These are phyloP conservation scores for Skeletonema grethae DNA, from an alignment of 108 stramenopile genomes.

Conservation along the genomic window DNA sequence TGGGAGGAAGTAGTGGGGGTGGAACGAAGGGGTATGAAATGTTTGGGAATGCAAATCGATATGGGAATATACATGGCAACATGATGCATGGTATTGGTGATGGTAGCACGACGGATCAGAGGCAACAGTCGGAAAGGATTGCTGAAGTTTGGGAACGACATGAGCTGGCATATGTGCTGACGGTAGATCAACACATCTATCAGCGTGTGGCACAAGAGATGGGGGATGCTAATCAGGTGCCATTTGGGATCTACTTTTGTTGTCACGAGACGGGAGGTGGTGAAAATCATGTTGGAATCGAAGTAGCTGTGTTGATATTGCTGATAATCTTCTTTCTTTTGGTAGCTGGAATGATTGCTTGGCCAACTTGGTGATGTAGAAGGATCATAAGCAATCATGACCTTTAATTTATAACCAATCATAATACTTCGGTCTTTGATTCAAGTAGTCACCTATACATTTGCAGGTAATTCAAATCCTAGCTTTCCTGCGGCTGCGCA, in stretches of 20 bases:
- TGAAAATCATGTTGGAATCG: conserved; percentile 65
- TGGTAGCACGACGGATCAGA: neutral
- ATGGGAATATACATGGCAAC: conserved; percentile 13
- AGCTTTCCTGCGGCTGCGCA: conserved; percentile 65
- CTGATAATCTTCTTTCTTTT: conserved; percentile 28
- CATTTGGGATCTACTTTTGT: conserved; percentile 73
- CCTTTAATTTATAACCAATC: too few species aligned
- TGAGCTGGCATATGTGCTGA: conserved; percentile 58
- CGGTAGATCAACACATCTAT: conserved; percentile 57
- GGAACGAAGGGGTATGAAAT: neutral
- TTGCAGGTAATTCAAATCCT: conserved; percentile 65
- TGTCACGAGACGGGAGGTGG: conserved; percentile 63
- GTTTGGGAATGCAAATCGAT: conserved; percentile 19
- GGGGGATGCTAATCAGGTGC: conserved; percentile 45
- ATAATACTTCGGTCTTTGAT: too few species aligned
- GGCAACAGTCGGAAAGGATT: conserved; percentile 9
- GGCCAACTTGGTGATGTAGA: conserved; percentile 16
- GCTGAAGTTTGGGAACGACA: conserved; percentile 18
- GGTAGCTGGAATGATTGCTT: conserved; percentile 34
- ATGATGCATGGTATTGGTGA: conserved; percentile 10
- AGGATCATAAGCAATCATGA: neutral
- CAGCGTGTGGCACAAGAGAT: conserved; percentile 56
- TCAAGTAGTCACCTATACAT: too few species aligned
- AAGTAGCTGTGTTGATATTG: conserved; percentile 46
- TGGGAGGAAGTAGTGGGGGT: neutral